A percentile compares a stretch with the other conserved stretches of the same genome.
These are phyloP conservation scores for Erythrobasidium hasegawianum DNA, from an alignment of 1,284 basidiomycete genomes.

Conservation along the genomic window DNA sequence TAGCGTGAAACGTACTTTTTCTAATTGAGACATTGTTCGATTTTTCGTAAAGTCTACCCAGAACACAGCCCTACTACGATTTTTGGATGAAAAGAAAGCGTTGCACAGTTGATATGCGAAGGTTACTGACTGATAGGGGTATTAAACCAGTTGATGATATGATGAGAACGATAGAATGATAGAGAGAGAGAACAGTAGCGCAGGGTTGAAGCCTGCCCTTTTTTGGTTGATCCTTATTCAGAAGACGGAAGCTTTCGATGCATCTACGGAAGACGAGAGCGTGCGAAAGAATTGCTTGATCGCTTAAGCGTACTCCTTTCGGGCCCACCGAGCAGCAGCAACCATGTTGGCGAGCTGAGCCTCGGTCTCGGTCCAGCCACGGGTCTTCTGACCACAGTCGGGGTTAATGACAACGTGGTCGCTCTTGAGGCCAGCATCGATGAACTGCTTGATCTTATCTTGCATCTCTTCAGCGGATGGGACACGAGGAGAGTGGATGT, in stretches of 20 bases:
- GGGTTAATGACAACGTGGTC: conserved; percentile 43
- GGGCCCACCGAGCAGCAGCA: conserved; percentile 47
- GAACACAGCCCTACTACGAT: neutral
- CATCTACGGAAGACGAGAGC: neutral
- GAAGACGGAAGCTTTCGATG: neutral
- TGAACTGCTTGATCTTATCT: conserved; percentile 80
- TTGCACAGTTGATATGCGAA: conserved; percentile 34
- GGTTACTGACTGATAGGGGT: neutral
- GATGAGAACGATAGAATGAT: conserved; percentile 2
- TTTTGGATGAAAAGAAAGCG: neutral
- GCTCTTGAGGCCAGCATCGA: conserved; percentile 37
- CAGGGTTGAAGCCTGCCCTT: neutral
- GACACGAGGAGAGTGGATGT: conserved; percentile 64
- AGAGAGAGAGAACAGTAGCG: neutral
- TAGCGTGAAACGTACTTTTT: neutral
- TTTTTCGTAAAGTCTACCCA: neutral
- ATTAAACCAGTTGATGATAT: conserved; percentile 15
- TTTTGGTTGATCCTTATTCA: neutral
- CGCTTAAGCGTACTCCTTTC: conserved; percentile 32
- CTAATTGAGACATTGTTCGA: neutral
- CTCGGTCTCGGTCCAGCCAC: conserved; percentile 92
- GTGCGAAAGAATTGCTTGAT: neutral
- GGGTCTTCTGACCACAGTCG: conserved; percentile 59
- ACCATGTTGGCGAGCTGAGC: conserved; percentile 81
- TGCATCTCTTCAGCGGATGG: conserved; percentile 90